Base-by-base conservation (phyloP, 257 asterid genomes). In the Gardenia jasminoides region DNA sequence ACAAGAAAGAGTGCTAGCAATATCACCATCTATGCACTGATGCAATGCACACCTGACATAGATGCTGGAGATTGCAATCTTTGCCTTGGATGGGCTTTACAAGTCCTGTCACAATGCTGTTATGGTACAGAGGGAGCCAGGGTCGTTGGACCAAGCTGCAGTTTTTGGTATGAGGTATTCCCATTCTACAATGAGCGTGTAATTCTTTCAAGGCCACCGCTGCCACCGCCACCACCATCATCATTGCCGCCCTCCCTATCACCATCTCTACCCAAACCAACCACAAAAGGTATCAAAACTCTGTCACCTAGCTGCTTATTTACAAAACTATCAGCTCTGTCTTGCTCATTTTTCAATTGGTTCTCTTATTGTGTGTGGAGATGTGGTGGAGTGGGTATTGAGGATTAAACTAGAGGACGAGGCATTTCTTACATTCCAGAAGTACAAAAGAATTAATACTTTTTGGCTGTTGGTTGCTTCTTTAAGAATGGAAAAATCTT, bases 21-120 rank as follows among this genome's bases (percentile, higher is more conserved):
- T 31, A 6, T 1, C 70, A 2, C 24, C 0, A 71, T 84, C 0
- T 70, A 8, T 70, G 83, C 74, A 0, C 47, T 74, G 3, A 66
- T 28, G 56, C 87, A 81, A 70, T 84, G 85, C 30, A 84, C 82
- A 8, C 87, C 87, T 17, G 85, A 84, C 56, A 66, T 84, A 22
- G 70, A 83, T 0, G 59, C 11, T 1, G 56, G 3, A 4, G 46
- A 31, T 36, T 84, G 87, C 71, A 46, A 41, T 3, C 20, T 19
- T 33, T 84, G 87, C 52, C 78, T 85, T 20, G 77, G 13, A 4
- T 5, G 10, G 0, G 79, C 84, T 43, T 50, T 59, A 33, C 12
- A 6, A 6, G 1, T 10, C n/a, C 17, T 79, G 50, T 50, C 54
- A 7, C 10, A 0, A 0, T 85, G n/a, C 22, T 75, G 73, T 43